Base-by-base conservation (phyloP, 169 alveolate species). In the Plasmodium coatneyi region DNA sequence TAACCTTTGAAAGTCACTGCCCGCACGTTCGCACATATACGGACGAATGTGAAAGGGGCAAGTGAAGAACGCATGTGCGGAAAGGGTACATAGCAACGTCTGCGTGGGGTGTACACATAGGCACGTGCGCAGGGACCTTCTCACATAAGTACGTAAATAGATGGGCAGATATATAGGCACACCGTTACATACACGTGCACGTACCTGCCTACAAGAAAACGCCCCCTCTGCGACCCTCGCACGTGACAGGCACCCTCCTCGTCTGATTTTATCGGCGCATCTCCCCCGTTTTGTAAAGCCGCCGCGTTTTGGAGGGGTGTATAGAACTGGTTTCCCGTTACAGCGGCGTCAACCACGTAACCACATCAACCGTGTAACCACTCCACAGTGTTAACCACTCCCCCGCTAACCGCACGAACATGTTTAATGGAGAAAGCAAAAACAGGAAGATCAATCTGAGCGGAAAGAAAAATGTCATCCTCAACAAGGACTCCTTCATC, bases 391-490 rank as follows among this genome's bases (percentile, higher is more conserved):
- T n/a, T 28, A 3, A 22, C 76, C 76, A 36, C 25, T 14, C 60
- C 60, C 60, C 60, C 60, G n/a, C 7, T 12, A 10, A 5, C 39
- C 70, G 54, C 54, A 71, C 76, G 66, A 86, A 74, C 66, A 86
- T 87, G 93, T 87, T 87, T 79, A 70, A 79, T 87, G 93, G 89
- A 79, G 93, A 79, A 54, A 87, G 93, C 46, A 87, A 52, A 79
- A 87, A 39, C 76, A 76, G 93, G 81, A 87, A 71, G 30, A 79
- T 87, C 32, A 87, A 87, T 39, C 76, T 87, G 79, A 87, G 93
- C 25, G 93, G 93, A 56, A 87, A 87, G 82, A 87, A 87, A 39
- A 71, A 79, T 34, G 93, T 87, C 12, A 87, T 87, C 30, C 83
- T 87, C 28, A 79, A 87, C 49, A 76, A 79, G 52, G 81, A 87